Percentiles rank a stretch among this genome's conserved stretches.
phyloP scores from a whole-genome alignment of 768 basidiomycete species.

The Podaxis sp. region DNA sequence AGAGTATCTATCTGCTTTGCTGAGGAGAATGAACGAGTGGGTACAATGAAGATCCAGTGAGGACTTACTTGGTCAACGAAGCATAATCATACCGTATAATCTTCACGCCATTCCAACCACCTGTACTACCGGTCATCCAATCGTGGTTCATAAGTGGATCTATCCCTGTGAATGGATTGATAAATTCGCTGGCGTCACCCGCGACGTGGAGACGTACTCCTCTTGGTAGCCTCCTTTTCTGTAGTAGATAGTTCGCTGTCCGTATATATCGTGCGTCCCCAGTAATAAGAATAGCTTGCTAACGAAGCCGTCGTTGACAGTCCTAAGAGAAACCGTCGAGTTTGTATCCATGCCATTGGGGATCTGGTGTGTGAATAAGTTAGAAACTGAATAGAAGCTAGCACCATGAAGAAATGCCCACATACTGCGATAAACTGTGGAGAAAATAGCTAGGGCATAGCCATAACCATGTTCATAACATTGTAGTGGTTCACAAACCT shows the following conservation, averaged over 20 bases:
- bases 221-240: neutral
- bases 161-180: neutral
- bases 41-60: neutral
- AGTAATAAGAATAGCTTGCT: neutral
- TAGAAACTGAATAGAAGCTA: neutral
- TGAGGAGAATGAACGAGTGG: neutral
- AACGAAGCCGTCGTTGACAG: neutral
- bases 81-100: neutral
- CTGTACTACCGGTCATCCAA: neutral
- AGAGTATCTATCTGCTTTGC: neutral
- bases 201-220: neutral
- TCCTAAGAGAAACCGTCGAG: neutral
- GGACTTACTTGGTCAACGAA: constrained; percentile 1
- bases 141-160: neutral
- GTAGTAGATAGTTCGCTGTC: neutral
- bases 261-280: neutral
- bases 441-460: neutral
- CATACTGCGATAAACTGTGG: neutral
- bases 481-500: neutral
- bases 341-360: neutral
- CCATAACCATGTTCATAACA: neutral
- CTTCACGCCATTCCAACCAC: neutral
- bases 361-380: neutral
- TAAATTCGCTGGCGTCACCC: neutral
- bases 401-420: too few species aligned